phyloP scores from a whole-genome alignment of 768 basidiomycete genomes.

The Boletus pseudopeckii region DNA sequence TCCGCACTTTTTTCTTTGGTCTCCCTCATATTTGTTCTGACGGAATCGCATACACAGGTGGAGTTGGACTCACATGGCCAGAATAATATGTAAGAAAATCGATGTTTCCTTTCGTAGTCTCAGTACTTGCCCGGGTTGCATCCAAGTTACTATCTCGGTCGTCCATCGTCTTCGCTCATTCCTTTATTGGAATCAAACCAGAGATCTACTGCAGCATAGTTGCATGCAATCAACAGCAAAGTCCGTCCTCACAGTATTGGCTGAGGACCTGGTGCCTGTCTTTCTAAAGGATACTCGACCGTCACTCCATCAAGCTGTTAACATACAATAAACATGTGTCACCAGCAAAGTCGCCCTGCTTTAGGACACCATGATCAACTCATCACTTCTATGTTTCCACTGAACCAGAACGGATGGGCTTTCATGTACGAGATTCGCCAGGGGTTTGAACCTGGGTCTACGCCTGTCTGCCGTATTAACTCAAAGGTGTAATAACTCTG shows the following conservation, averaged over 20 bases:
- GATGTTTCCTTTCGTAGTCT: neutral
- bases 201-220: neutral
- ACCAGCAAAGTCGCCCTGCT: neutral
- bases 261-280: neutral
- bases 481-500: conserved; percentile 28
- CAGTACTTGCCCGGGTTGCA: neutral
- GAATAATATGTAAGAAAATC: neutral
- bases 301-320: neutral
- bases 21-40: neutral
- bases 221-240: neutral
- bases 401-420: conserved; percentile 28
- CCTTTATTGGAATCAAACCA: neutral
- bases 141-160: no score
- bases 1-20: neutral
- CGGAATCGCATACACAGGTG: neutral
- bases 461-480: conserved; percentile 13
- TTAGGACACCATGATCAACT: conserved; percentile 3
- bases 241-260: neutral
- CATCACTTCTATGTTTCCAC: conserved; percentile 27
- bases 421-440: conserved; percentile 28
- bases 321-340: neutral
- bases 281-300: neutral
- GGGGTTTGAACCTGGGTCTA: conserved; percentile 17
- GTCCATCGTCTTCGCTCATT: neutral
- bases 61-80: neutral